Conservation (phyloP, 306 rosid species). For the Gillenia trifoliata region DNA sequence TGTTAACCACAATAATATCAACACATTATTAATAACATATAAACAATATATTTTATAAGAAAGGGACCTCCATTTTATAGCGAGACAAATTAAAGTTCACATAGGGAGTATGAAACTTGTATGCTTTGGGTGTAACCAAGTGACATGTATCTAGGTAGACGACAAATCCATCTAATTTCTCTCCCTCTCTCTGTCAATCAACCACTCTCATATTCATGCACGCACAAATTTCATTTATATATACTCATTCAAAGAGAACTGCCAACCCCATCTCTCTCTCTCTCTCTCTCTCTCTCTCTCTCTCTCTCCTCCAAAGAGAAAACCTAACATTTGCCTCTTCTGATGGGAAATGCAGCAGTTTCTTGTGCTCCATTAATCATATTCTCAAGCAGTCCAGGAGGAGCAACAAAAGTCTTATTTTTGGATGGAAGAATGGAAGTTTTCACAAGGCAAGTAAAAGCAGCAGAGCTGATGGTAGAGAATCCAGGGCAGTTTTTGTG, state of each 20-base stretch:
- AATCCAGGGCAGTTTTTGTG: slow-evolving; percentile 66
- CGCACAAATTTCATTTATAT: slow-evolving; percentile 28
- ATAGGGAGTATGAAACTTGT: not conserved
- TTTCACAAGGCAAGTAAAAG: slow-evolving; percentile 52
- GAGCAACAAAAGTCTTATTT: slow-evolving; percentile 41
- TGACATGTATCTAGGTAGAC: slow-evolving; percentile 10
- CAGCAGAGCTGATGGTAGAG: slow-evolving; percentile 65
- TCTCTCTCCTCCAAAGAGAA: not conserved
- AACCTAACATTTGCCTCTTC: not conserved
- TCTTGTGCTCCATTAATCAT: slow-evolving; percentile 58
- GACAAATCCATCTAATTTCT: slow-evolving; percentile 14
- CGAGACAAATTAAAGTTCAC: too few species aligned
- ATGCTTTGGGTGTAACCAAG: not conserved
- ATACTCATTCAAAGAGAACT: slow-evolving; percentile 10
- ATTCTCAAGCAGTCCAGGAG: slow-evolving; percentile 16
- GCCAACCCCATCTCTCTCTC: slow-evolving; percentile 7
- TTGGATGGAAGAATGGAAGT: slow-evolving; percentile 54
- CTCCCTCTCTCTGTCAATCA: slow-evolving; percentile 15
- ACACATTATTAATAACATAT: not conserved
- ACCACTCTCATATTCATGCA: slow-evolving; percentile 4
- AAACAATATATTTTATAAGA: too few species aligned
- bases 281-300: not conserved
- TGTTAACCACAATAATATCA: too few species aligned
- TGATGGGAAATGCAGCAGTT: slow-evolving; percentile 69
- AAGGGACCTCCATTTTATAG: too few species aligned